phyloP scores from a whole-genome alignment of 306 rosid species.

The Pterocarpus macrocarpus region DNA sequence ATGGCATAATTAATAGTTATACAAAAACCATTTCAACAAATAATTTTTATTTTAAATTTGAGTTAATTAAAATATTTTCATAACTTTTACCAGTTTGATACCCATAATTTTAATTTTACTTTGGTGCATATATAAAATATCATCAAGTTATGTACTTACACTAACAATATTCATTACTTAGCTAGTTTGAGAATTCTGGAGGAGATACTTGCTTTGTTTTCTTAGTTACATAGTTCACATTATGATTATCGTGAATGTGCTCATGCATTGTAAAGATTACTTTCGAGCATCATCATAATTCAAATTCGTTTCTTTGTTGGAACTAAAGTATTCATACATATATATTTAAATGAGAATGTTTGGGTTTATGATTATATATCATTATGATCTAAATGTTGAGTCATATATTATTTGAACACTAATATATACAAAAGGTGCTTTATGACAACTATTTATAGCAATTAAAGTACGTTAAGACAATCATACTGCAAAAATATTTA shows the following conservation, averaged over 20 bases:
- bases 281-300: background rate
- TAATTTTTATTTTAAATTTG: background rate
- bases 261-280: background rate
- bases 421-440: background rate
- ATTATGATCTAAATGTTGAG: conserved; percentile 10
- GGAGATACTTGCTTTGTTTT: background rate
- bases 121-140: background rate
- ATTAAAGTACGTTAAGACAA: background rate
- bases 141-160: background rate
- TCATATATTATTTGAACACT: background rate
- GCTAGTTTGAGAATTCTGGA: background rate
- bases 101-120: background rate
- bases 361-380: background rate
- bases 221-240: background rate
- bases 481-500: background rate
- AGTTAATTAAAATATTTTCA: background rate
- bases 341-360: background rate
- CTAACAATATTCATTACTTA: background rate
- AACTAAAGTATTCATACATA: background rate
- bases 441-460: background rate
- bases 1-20: background rate
- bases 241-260: background rate
- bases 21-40: background rate
- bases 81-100: no score
- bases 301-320: background rate